Evolutionary conservation across 768 basidiomycete species (phyloP).

Genomic region (Boletus subcaerulescens): DNA sequence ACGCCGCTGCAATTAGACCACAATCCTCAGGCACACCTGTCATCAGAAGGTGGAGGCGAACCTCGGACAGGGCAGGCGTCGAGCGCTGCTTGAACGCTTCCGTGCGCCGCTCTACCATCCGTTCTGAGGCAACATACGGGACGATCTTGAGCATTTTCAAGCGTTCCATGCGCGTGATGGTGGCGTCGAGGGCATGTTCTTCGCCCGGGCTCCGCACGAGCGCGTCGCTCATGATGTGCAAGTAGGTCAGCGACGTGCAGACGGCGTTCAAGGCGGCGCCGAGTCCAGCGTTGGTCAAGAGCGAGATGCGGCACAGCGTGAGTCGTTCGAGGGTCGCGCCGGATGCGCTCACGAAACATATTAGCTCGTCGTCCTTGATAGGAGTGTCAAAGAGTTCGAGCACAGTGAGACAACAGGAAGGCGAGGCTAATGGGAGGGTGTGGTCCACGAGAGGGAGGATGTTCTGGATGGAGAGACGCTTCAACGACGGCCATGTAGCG

Average conservation of each 20-base stretch:
- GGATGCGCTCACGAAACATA: conserved; percentile 2
- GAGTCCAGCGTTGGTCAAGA: conserved; percentile 7
- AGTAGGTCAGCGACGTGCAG: not conserved
- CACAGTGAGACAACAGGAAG: not conserved
- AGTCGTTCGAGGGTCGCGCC: conserved; percentile 5
- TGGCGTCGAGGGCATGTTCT: conserved; percentile 7
- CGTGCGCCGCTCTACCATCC: conserved; percentile 7
- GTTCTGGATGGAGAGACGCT: not conserved
- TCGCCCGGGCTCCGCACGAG: not conserved
- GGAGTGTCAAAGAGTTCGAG: not conserved
- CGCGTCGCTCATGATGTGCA: not conserved
- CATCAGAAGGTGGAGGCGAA: not conserved
- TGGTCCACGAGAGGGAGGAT: not conserved
- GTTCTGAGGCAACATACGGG: not conserved
- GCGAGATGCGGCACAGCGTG: not conserved
- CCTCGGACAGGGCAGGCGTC: not conserved
- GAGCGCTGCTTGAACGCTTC: not conserved
- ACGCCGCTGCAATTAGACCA: not conserved
- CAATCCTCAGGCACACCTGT: not conserved
- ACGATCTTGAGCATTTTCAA: not conserved
- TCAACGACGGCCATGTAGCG: conserved; percentile 9
- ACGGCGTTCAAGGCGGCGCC: not conserved
- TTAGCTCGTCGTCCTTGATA: conserved; percentile 12
- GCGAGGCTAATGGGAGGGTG: not conserved
- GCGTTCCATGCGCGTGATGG: conserved; percentile 1